phyloP scores from a whole-genome alignment of 495 filamentous ascomycete genomes.

The Talaromyces thailandensis region DNA sequence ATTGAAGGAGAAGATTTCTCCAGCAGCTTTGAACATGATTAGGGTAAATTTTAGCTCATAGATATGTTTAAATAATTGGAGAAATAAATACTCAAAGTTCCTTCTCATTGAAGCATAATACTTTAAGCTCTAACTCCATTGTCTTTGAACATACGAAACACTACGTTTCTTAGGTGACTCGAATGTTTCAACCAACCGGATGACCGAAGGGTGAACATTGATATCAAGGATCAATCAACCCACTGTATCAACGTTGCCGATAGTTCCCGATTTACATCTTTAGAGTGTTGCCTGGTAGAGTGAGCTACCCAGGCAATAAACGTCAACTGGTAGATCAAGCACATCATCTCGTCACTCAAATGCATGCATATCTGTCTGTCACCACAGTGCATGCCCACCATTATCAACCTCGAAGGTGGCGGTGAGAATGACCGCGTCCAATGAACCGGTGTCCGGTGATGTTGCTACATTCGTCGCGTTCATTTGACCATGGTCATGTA shows the following conservation, averaged over 20 bases:
- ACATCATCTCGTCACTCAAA: not conserved
- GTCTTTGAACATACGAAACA: not conserved
- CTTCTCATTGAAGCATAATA: not conserved
- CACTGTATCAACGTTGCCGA: not conserved
- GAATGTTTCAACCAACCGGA: not conserved
- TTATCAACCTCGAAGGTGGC: not conserved
- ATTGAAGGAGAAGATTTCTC: constrained; percentile 19
- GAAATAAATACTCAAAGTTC: not conserved
- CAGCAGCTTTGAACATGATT: not conserved
- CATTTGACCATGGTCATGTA: not conserved
- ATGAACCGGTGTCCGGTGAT: not conserved
- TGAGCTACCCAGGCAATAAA: not conserved
- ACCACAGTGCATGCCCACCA: not conserved
- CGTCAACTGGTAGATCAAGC: not conserved
- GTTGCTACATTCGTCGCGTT: not conserved
- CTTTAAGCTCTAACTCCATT: not conserved
- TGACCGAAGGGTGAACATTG: not conserved
- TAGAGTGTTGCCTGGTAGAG: not conserved
- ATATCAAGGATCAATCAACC: not conserved
- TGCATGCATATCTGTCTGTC: not conserved
- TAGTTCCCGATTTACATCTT: not conserved
- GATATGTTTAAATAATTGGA: not conserved
- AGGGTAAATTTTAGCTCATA: too few species aligned
- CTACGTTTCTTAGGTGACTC: not conserved
- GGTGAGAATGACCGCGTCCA: not conserved